Conservation (phyloP, 1,284 basidiomycete species). For the Xanthoconium separans region DNA sequence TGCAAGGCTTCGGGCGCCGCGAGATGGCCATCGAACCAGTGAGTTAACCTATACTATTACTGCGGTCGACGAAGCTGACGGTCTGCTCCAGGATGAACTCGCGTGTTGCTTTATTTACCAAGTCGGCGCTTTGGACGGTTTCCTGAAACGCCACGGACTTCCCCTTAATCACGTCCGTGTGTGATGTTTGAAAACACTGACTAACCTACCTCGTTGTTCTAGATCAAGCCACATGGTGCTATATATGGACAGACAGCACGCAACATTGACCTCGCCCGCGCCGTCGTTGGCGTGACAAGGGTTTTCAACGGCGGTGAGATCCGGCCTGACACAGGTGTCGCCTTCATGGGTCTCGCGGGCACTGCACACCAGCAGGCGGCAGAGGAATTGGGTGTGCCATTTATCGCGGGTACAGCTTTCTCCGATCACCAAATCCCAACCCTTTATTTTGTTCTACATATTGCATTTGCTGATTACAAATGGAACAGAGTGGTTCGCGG, state of each 20-base stretch:
- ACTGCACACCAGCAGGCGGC: slow-evolving; percentile 57
- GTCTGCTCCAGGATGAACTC: slow-evolving; percentile 47
- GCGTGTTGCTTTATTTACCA: slow-evolving; percentile 60
- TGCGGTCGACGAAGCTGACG: background rate
- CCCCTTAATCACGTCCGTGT: slow-evolving; percentile 49
- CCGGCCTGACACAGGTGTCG: slow-evolving; percentile 31
- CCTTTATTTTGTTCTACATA: background rate
- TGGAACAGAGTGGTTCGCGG: slow-evolving; percentile 60
- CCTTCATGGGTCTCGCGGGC: slow-evolving; percentile 60
- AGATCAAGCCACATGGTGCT: slow-evolving; percentile 58
- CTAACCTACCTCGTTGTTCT: background rate
- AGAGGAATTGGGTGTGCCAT: slow-evolving; percentile 49
- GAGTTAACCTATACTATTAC: slow-evolving; percentile 3
- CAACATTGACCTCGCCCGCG: slow-evolving; percentile 50
- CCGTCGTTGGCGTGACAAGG: slow-evolving; percentile 49
- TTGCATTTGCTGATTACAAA: background rate
- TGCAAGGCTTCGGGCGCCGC: slow-evolving; percentile 62
- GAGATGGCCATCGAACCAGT: slow-evolving; percentile 62
- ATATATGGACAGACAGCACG: slow-evolving; percentile 32
- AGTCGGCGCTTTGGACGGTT: slow-evolving; percentile 57
- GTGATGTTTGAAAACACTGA: background rate
- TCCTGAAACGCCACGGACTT: slow-evolving; percentile 49
- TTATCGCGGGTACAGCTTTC: slow-evolving; percentile 50
- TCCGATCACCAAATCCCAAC: too few species aligned
- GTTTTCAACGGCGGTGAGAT: slow-evolving; percentile 37